Base-by-base conservation (phyloP, 495 filamentous ascomycete genomes). In the Neurospora pannonica region DNA sequence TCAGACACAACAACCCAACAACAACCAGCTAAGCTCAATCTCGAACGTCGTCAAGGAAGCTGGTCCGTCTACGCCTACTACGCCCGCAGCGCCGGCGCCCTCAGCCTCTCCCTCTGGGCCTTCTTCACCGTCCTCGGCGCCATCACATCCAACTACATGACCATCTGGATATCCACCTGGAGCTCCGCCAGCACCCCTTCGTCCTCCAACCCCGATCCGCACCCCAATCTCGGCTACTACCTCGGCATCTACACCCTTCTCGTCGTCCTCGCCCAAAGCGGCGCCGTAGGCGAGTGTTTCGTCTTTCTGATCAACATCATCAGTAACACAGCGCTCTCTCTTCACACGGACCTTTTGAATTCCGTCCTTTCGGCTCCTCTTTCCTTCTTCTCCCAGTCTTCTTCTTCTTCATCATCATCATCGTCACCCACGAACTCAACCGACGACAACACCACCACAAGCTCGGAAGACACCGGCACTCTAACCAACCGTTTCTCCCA, bases 191-290 rank as follows among this genome's bases (percentile, higher is more conserved):
- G 54, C 54, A 62, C 54, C 1, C 54, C 54, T 6, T 31, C 54
- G 0, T 1, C 54, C 13, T 62, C 54, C 54, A 62, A 62, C 28
- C 54, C 28, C 15, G 88, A 84, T 19, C 83, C 84, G 8, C 85
- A 85, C 60, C 78, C 79, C 36, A 77, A 83, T 19, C 75, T 87
- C 6, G 87, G 83, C 7, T 84, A 87, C 48, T 90, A 87, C 70
- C 77, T 90, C 6, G 87, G 88, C 13, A 85, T 90, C 36, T 90
- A 90, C 74, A 85, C 81, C 21, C 82, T 88, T 78, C 83, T 90
- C 60, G 85, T 82, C 8, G 82, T 81, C 2, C 43, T 77, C 11
- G 70, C 70, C 10, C 54, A 62, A n/a, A 6, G 69, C 3, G 70
- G 71, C 1, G 17, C 43, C 36, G 4, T 70, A 5, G 70, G 34